phyloP scores from a whole-genome alignment of 1,284 basidiomycete genomes.

The Testicularia cyperi region DNA sequence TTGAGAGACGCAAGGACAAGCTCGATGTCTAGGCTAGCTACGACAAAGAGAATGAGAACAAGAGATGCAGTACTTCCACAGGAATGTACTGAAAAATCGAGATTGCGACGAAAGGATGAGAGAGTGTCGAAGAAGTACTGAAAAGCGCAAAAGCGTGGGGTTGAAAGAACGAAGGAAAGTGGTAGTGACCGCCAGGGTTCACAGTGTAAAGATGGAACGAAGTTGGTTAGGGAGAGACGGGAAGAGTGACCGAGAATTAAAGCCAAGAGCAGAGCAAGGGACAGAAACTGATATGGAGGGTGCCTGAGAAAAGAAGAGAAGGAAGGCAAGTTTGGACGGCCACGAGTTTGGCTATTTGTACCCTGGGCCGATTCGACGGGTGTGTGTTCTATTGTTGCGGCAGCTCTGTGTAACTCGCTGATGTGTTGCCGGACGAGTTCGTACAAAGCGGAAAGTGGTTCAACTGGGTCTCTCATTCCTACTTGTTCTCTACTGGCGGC shows the following conservation, averaged over 20 bases:
- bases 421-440: not conserved
- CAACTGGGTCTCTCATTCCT: too few species aligned
- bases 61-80: constrained; percentile 19
- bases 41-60: constrained; percentile 1
- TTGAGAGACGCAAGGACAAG: not conserved
- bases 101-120: not conserved
- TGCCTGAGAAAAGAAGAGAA: constrained; percentile 12
- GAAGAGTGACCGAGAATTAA: constrained; percentile 26
- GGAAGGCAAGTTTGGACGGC: not conserved
- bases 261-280: constrained; percentile 22
- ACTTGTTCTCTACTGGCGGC: too few species aligned
- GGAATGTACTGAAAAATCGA: constrained; percentile 6
- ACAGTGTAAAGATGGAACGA: constrained; percentile 20
- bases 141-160: constrained; percentile 7
- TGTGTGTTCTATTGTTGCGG: too few species aligned
- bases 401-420: too few species aligned
- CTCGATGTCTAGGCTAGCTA: constrained; percentile 30
- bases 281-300: constrained; percentile 24
- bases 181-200: constrained; percentile 41
- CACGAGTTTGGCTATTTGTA: not conserved
- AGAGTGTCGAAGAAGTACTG: not conserved
- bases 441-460: too few species aligned
- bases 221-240: constrained; percentile 4
- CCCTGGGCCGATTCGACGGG: too few species aligned
- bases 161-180: not conserved